Conservation (phyloP, 345 rosid species). For the Brassica napus region Da-Ae NC_063447.1:5074501-5075000, state of each 20-base stretch:
- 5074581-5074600: conserved; percentile 4
- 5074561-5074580: conserved; percentile 32
- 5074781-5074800: conserved; percentile 24
- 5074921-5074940: conserved; percentile 84
- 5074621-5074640: not conserved
- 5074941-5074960: conserved; percentile 80
- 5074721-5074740: not conserved
- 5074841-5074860: conserved; percentile 15
- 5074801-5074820: not conserved
- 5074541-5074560: conserved; percentile 16
- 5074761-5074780: conserved; percentile 23
- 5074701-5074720: not conserved
- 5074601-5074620: not conserved
- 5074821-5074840: conserved; percentile 20
- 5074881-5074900: conserved; percentile 87
- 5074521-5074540: conserved; percentile 34
- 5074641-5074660: not conserved
- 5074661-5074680: not conserved
- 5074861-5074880: conserved; percentile 91
- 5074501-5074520: conserved; percentile 22
- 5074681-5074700: not conserved
- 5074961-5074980: conserved; percentile 81
- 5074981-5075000: conserved; percentile 86
- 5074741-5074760: not conserved
- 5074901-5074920: conserved; percentile 84